Evolutionary conservation across 2,329 filamentous ascomycete species (phyloP).

Genomic region (Epicoccum nigrum): DNA sequence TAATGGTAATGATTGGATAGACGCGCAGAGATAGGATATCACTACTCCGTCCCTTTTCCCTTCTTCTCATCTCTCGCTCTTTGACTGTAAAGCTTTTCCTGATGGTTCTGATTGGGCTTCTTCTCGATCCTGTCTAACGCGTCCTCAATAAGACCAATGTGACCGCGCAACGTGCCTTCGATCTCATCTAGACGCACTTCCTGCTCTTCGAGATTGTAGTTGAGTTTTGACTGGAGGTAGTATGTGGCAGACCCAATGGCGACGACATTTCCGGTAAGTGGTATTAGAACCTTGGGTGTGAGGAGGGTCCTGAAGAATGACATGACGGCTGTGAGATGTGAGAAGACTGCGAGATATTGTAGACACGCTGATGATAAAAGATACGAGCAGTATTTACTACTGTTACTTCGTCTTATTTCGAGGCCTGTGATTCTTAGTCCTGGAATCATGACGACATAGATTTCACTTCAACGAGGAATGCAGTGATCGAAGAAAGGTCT

Average conservation of each 20-base stretch:
- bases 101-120: conserved; percentile 42
- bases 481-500: no score
- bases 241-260: conserved; percentile 28
- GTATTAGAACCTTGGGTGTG: conserved; percentile 13
- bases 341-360: no score
- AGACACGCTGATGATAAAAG: no score
- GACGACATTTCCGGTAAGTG: conserved; percentile 26
- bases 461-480: no score
- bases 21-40: no score
- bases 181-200: conserved; percentile 57
- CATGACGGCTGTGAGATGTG: no score
- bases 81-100: conserved; percentile 45
- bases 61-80: conserved; percentile 28
- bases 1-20: no score
- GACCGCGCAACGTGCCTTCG: conserved; percentile 55
- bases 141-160: conserved; percentile 57
- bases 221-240: conserved; percentile 44
- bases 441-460: conserved; percentile 16
- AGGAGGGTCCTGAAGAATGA: conserved; percentile 12
- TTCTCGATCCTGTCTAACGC: conserved; percentile 54
- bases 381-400: no score
- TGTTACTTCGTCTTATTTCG: no score
- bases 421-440: not conserved
- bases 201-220: conserved; percentile 55
- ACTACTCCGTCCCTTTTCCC: not conserved